Conservation (phyloP, 2,329 filamentous ascomycete species). For the Aspergillus ruber region DNA sequence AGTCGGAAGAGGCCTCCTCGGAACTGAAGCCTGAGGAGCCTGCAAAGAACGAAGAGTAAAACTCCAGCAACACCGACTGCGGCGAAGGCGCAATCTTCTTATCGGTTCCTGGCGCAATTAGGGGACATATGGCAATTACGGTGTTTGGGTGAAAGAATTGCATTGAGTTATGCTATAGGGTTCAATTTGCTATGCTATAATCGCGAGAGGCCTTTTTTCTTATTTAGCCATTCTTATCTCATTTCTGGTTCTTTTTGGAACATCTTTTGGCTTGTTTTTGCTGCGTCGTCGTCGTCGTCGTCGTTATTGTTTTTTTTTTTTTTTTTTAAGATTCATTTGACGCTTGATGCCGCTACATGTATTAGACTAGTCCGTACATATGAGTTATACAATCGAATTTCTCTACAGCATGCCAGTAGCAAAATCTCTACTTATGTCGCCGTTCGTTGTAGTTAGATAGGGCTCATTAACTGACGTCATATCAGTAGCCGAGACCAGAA, state of each 20-base stretch:
- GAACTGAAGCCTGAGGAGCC: constrained; percentile 12
- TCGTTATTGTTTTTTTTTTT: too few species aligned
- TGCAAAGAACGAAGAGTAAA: constrained; percentile 25
- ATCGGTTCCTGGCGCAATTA: constrained; percentile 27
- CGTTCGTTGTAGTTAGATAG: too few species aligned
- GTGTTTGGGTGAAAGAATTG: constrained; percentile 25
- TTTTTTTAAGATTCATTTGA: neutral
- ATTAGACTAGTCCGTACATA: neutral
- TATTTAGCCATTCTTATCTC: constrained; percentile 6
- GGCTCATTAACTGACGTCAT: too few species aligned
- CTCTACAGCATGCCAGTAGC: neutral
- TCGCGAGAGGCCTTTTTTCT: constrained; percentile 3
- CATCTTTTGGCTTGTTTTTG: neutral
- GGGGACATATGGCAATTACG: constrained; percentile 26
- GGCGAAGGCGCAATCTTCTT: constrained; percentile 12
- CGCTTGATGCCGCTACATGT: neutral
- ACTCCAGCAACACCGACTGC: neutral
- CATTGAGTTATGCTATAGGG: constrained; percentile 6
- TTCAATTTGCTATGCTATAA: constrained; percentile 7
- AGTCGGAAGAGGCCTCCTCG: neutral
- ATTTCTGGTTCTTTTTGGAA: neutral
- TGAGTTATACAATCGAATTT: neutral
- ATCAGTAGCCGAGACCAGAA: too few species aligned
- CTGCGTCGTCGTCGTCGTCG: neutral
- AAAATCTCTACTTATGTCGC: too few species aligned